Evolutionary conservation across 805 yeast genomes (phyloP).

Genomic region (Candida easanensis): DNA sequence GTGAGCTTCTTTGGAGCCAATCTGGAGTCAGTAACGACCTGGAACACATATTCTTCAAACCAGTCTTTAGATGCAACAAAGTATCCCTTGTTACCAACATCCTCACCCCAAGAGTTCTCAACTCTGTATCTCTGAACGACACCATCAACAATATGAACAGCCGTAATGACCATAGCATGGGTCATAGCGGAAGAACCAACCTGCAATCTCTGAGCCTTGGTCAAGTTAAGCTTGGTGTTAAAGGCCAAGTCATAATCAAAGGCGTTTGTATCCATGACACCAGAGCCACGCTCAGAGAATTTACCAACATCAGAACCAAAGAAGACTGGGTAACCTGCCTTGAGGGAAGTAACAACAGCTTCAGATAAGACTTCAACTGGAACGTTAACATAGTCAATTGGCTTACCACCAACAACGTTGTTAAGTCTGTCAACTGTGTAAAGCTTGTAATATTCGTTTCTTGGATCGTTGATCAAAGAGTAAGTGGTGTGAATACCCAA

Average conservation of each 20-base stretch:
- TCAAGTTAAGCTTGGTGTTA: slow-evolving; percentile 47
- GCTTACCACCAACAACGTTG: slow-evolving; percentile 65
- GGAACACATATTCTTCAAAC: slow-evolving; percentile 70
- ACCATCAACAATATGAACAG: slow-evolving; percentile 69
- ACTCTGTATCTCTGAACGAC: slow-evolving; percentile 65
- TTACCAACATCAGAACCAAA: slow-evolving; percentile 87
- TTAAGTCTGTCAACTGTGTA: slow-evolving; percentile 72
- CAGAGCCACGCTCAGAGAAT: slow-evolving; percentile 52
- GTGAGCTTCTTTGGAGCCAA: slow-evolving; percentile 43
- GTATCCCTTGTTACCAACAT: slow-evolving; percentile 61
- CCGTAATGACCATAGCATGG: slow-evolving; percentile 85
- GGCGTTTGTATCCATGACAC: slow-evolving; percentile 65
- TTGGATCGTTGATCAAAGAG: slow-evolving; percentile 76
- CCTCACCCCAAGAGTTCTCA: slow-evolving; percentile 73
- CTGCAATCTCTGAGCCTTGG: slow-evolving; percentile 64
- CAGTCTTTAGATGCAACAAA: slow-evolving; percentile 67
- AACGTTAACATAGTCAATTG: slow-evolving; percentile 67
- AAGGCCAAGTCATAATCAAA: slow-evolving; percentile 63
- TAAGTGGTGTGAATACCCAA: slow-evolving; percentile 50
- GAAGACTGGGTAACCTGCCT: slow-evolving; percentile 72
- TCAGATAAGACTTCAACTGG: slow-evolving; percentile 53
- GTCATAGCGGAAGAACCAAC: slow-evolving; percentile 76
- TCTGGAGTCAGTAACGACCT: slow-evolving; percentile 53
- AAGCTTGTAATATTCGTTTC: slow-evolving; percentile 61
- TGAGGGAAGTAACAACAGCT: slow-evolving; percentile 62